Percentiles rank a stretch among this genome's conserved stretches.
These are phyloP conservation scores for Vitis cinerea DNA, from an alignment of 164 flowering plant genomes.

Conservation along the genomic window DNA sequence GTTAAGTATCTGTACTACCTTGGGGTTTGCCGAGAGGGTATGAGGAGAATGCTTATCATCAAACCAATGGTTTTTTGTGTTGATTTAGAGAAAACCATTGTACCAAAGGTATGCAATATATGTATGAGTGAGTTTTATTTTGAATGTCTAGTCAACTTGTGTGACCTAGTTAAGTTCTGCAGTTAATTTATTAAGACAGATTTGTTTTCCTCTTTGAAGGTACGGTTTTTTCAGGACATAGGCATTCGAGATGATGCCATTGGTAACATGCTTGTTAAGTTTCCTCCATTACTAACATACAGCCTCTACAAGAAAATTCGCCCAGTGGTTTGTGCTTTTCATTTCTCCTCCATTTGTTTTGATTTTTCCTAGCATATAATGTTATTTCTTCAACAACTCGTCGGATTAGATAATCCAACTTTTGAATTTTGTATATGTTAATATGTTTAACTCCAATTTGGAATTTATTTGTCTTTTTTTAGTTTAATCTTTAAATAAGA, in stretches of 20 bases:
- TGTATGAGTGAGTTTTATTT: background rate
- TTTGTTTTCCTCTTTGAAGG: constrained; percentile 39
- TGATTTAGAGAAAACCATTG: constrained; percentile 72
- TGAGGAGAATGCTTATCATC: constrained; percentile 74
- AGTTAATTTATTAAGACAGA: background rate
- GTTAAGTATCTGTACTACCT: constrained; percentile 85
- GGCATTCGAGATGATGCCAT: constrained; percentile 82
- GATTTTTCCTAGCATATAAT: background rate
- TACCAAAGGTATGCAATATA: constrained; percentile 72
- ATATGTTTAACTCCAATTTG: background rate
- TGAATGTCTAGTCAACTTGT: background rate
- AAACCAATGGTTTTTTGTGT: constrained; percentile 87
- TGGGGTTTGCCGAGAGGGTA: constrained; percentile 80
- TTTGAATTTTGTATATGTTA: background rate
- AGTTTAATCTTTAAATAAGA: background rate
- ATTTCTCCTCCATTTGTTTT: background rate
- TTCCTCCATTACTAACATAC: constrained; percentile 81
- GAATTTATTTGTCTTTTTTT: no score
- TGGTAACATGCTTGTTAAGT: constrained; percentile 73
- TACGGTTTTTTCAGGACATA: constrained; percentile 79
- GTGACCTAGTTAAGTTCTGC: background rate
- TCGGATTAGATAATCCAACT: background rate
- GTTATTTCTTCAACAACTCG: background rate
- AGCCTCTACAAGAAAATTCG: constrained; percentile 92
- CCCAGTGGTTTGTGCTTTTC: constrained; percentile 68